A percentile compares a stretch with the other conserved stretches of the same genome.
phyloP scores from a whole-genome alignment of 257 asterid species.

The Solanum sejunctum region DNA sequence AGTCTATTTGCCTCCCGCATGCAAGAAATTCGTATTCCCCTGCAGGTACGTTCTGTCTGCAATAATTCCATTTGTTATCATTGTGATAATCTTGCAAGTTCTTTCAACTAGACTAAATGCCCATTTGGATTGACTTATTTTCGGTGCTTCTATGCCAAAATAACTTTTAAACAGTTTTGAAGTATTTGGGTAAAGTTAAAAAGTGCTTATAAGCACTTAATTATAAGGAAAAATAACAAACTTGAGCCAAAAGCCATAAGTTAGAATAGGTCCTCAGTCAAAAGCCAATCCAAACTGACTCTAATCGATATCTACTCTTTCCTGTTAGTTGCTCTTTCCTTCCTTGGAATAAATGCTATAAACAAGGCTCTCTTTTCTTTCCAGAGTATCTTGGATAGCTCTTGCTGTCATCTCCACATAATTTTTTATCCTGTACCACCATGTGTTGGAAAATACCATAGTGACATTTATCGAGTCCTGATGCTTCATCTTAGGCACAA shows the following conservation, averaged over 20 bases:
- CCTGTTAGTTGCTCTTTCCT: not conserved
- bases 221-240: no score
- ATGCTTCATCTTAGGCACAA: not conserved
- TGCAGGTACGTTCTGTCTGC: constrained; percentile 54
- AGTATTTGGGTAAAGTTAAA: no score
- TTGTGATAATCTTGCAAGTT: not conserved
- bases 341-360: not conserved
- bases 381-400: not conserved
- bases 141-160: no score
- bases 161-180: no score
- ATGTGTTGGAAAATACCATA: not conserved
- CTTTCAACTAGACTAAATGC: not conserved
- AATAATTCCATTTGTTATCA: not conserved
- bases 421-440: not conserved
- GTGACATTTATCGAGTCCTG: not conserved
- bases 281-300: no score
- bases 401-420: not conserved
- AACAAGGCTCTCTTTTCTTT: not conserved
- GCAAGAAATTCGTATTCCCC: constrained; percentile 93
- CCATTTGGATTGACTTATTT: no score
- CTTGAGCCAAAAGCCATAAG: no score
- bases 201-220: no score
- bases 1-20: constrained; percentile 95
- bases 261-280: no score
- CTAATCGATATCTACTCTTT: not conserved